Evolutionary conservation across 129 eudicot genomes (phyloP), one percentile per base, ranked within the genome.

Genomic region (Erigeron canadensis): DNA sequence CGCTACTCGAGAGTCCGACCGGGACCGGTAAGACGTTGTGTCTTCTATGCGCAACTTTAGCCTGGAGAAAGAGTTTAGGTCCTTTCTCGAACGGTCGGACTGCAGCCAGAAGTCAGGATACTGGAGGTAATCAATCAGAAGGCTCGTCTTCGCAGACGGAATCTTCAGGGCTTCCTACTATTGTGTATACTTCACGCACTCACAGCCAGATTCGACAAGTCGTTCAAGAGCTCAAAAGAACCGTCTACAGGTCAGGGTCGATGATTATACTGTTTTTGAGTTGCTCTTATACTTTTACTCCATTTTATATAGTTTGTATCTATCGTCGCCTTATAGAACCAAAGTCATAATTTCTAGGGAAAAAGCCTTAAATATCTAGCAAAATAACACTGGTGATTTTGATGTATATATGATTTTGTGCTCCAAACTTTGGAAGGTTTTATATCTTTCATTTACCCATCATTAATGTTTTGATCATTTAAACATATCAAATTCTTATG

Each of bases 21-120:
- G 98, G 98, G 69, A 94, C 98, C 50, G 98, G 98, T 16, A 94
- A 94, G 79, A 94, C 98, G 10, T 76, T 94, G 83, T 94, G 98
- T 77, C 98, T 94, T 79, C 84, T 94, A 57, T 94, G 98, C 58
- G 96, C 98, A 53, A 90, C 98, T 58, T 78, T 94, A 82, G 98
- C 97, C 12, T 94, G 96, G 96, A 94, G 98, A 78, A 86, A 82
- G 77, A 89, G 97, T 79, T 83, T 94, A 80, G 98, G 98, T 46
- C 70, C 63, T 18, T 94, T 94, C 54, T 77, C 93, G 0, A 87
- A 78, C 5, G 89, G 93, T 40, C 74, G 63, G 77, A 79, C 41
- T 75, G 82, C 75, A 8, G 18, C 17, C 8, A 51, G 57, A 51
- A 51, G 57, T 51, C 57, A 51, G 57, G 57, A 51, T 5, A 15